These are phyloP conservation scores for Cladosporium velox DNA, from an alignment of 2,329 filamentous ascomycete genomes.

Conservation along the genomic window DNA sequence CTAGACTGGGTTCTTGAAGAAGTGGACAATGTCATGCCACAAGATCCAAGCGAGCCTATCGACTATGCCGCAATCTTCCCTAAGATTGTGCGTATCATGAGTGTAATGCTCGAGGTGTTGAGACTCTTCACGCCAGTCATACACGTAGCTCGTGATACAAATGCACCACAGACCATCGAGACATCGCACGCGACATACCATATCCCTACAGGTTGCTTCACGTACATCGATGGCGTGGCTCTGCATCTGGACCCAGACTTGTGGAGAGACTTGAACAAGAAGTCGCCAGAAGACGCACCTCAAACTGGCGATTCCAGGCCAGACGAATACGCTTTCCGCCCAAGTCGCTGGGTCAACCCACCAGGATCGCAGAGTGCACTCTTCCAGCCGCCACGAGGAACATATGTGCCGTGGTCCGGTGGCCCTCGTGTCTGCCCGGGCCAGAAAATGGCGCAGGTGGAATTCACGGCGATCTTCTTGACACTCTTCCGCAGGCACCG, in stretches of 20 bases:
- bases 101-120: slow-evolving; percentile 54
- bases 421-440: slow-evolving; percentile 56
- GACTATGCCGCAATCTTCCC: slow-evolving; percentile 51
- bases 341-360: slow-evolving; percentile 44
- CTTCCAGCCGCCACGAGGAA: slow-evolving; percentile 43
- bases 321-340: slow-evolving; percentile 43
- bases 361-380: slow-evolving; percentile 27
- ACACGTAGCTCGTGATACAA: slow-evolving; percentile 41
- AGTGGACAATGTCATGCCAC: slow-evolving; percentile 42
- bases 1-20: slow-evolving; percentile 58
- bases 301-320: neutral
- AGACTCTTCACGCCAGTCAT: slow-evolving; percentile 45
- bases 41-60: slow-evolving; percentile 30
- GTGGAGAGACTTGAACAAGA: slow-evolving; percentile 30
- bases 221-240: slow-evolving; percentile 41
- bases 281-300: slow-evolving; percentile 19
- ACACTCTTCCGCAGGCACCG: slow-evolving; percentile 36
- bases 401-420: slow-evolving; percentile 51
- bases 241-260: slow-evolving; percentile 34
- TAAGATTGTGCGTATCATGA: slow-evolving; percentile 46
- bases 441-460: slow-evolving; percentile 58
- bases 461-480: slow-evolving; percentile 53
- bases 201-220: slow-evolving; percentile 38
- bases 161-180: slow-evolving; percentile 35
- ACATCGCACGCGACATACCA: slow-evolving; percentile 32